Percentiles rank a stretch among this genome's conserved stretches.
Evolutionary conservation across 768 basidiomycete species (phyloP).

Genomic region (Coprinopsis strossmayeri): DNA sequence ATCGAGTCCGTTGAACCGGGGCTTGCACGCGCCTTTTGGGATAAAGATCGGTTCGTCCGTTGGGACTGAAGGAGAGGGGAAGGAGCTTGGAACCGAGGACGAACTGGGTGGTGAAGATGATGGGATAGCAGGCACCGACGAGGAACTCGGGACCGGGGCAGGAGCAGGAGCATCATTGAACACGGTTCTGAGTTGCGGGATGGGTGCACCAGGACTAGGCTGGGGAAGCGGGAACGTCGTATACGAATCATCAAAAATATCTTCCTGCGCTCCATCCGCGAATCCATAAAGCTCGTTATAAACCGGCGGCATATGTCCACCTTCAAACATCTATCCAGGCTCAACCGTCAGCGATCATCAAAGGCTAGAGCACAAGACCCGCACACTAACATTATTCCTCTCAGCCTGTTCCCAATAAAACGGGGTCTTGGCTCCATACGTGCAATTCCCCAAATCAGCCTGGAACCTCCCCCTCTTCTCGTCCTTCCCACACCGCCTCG

Average conservation of each 20-base stretch:
- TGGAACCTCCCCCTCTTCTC: slow-evolving; percentile 34
- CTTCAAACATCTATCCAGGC: slow-evolving; percentile 54
- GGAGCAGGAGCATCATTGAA: neutral
- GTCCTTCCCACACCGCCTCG: slow-evolving; percentile 65
- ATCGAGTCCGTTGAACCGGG: neutral
- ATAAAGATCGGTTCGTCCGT: neutral
- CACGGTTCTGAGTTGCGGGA: neutral
- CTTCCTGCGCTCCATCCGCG: slow-evolving; percentile 61
- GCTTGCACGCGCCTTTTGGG: neutral
- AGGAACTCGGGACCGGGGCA: neutral
- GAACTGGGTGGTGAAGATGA: neutral
- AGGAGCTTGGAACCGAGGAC: neutral
- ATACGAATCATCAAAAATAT: slow-evolving; percentile 64
- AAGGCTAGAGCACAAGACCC: neutral
- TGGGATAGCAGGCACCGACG: no score
- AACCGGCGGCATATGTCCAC: slow-evolving; percentile 51
- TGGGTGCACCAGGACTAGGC: neutral
- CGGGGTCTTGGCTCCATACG: slow-evolving; percentile 65
- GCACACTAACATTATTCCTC: slow-evolving; percentile 47
- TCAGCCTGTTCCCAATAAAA: slow-evolving; percentile 66
- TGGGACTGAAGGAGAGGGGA: neutral
- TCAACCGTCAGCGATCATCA: neutral
- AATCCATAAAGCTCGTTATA: slow-evolving; percentile 72
- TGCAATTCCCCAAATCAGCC: slow-evolving; percentile 55
- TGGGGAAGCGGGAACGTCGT: neutral